Evolutionary conservation across 208 protist species (phyloP).

Genomic region (Trypanosomatidae sp.): DNA sequence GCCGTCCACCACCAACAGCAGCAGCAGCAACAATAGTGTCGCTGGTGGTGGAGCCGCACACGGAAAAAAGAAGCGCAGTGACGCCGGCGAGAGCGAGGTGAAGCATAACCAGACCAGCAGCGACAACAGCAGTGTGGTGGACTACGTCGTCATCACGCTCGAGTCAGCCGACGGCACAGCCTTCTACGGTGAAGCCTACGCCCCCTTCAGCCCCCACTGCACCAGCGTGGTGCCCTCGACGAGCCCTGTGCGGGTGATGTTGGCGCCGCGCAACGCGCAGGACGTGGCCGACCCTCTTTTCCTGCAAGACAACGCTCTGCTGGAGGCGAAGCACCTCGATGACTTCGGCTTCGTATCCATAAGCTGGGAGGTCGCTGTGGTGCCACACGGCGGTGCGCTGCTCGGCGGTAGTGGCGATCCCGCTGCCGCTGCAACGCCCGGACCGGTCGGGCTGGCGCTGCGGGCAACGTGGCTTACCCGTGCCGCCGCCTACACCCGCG

Average conservation of each 20-base stretch:
- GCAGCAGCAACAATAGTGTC: too few species aligned
- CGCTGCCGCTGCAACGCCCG: constrained; percentile 13
- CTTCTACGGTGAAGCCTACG: constrained; percentile 72
- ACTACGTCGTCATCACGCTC: constrained; percentile 57
- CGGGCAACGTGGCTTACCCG: constrained; percentile 70
- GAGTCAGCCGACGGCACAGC: constrained; percentile 34
- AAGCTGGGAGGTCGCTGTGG: constrained; percentile 62
- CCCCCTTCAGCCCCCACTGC: constrained; percentile 75
- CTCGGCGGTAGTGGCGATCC: background rate
- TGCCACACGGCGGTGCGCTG: constrained; percentile 70
- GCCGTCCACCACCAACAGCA: too few species aligned
- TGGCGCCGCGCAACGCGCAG: constrained; percentile 71
- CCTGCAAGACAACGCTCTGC: constrained; percentile 45
- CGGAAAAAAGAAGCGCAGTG: background rate
- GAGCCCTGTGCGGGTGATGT: constrained; percentile 65
- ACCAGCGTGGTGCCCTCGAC: constrained; percentile 25
- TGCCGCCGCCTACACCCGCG: constrained; percentile 34
- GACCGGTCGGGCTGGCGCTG: constrained; percentile 74
- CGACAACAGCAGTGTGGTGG: too few species aligned
- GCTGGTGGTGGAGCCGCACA: too few species aligned
- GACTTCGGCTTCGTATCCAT: constrained; percentile 84
- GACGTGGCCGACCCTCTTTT: constrained; percentile 60
- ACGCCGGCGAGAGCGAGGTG: constrained; percentile 7
- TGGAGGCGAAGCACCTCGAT: constrained; percentile 55
- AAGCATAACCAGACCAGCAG: too few species aligned